Conservation (phyloP, 768 basidiomycete species). For the Phallus indusiatus region DNA sequence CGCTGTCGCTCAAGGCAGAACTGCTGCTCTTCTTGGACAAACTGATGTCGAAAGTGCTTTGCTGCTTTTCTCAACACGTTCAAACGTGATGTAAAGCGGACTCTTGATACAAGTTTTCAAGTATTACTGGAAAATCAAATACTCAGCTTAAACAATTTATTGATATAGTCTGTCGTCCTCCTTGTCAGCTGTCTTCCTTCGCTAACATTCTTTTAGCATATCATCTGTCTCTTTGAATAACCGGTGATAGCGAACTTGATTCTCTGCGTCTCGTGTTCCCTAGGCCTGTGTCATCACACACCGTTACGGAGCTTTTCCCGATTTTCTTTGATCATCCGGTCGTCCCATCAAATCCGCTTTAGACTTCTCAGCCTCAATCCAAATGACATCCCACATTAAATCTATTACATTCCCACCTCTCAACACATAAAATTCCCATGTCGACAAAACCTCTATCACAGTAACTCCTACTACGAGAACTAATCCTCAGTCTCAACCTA, state of each 20-base stretch:
- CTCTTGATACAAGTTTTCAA: slow-evolving; percentile 34
- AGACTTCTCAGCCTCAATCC: slow-evolving; percentile 8
- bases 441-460: too few relatives aligned
- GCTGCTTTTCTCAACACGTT: neutral
- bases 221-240: slow-evolving; percentile 23
- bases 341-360: slow-evolving; percentile 6
- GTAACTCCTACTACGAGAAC: too few relatives aligned
- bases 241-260: neutral
- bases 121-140: slow-evolving; percentile 50
- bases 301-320: slow-evolving; percentile 5
- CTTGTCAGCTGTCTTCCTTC: neutral
- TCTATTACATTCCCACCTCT: slow-evolving; percentile 14
- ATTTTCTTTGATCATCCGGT: neutral
- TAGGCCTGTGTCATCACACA: slow-evolving; percentile 10
- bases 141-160: slow-evolving; percentile 35
- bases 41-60: slow-evolving; percentile 43
- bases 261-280: slow-evolving; percentile 10
- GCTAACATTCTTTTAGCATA: slow-evolving; percentile 21
- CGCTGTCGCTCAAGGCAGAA: slow-evolving; percentile 33
- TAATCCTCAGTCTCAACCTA: too few relatives aligned
- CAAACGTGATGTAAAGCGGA: neutral
- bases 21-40: slow-evolving; percentile 37
- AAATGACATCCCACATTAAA: slow-evolving; percentile 9
- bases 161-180: slow-evolving; percentile 27
- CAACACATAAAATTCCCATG: too few relatives aligned